phyloP scores from a whole-genome alignment of 805 yeast genomes.

The Candida saitoana region DNA sequence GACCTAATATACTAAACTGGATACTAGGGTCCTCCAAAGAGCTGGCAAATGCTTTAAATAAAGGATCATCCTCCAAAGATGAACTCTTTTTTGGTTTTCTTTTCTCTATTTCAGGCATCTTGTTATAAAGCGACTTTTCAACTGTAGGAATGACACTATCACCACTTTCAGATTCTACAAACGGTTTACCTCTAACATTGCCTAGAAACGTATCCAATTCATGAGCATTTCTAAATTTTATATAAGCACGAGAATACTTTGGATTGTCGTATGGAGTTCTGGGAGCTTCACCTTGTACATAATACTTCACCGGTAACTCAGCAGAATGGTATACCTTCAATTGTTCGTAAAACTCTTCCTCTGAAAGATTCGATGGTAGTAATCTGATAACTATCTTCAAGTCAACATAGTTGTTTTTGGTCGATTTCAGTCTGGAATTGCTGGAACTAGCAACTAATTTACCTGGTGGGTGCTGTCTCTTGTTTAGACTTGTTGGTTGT shows the following conservation, averaged over 20 bases:
- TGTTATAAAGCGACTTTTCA: constrained; percentile 28
- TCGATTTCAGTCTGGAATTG: neutral
- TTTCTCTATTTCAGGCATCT: constrained; percentile 9
- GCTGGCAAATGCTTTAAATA: constrained; percentile 11
- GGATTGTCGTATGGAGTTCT: constrained; percentile 38
- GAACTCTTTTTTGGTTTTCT: constrained; percentile 1
- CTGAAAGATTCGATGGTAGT: constrained; percentile 35
- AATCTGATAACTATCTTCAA: constrained; percentile 35
- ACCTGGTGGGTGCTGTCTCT: neutral
- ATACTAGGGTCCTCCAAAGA: constrained; percentile 8
- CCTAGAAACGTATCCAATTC: constrained; percentile 24
- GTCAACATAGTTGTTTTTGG: constrained; percentile 4
- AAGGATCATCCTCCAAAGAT: constrained; percentile 11
- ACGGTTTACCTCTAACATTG: constrained; percentile 16
- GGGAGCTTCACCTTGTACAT: constrained; percentile 39
- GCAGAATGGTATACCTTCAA: constrained; percentile 8
- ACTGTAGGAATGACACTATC: constrained; percentile 31
- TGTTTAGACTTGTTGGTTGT: neutral
- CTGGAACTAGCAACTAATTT: neutral
- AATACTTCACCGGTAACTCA: constrained; percentile 26
- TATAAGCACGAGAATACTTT: constrained; percentile 39
- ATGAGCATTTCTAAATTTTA: constrained; percentile 27
- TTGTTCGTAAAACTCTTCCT: constrained; percentile 10
- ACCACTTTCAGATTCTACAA: constrained; percentile 7
- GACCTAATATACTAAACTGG: constrained; percentile 9